Conservation (phyloP, 495 filamentous ascomycete species). For the Chaetomium tenue region DNA sequence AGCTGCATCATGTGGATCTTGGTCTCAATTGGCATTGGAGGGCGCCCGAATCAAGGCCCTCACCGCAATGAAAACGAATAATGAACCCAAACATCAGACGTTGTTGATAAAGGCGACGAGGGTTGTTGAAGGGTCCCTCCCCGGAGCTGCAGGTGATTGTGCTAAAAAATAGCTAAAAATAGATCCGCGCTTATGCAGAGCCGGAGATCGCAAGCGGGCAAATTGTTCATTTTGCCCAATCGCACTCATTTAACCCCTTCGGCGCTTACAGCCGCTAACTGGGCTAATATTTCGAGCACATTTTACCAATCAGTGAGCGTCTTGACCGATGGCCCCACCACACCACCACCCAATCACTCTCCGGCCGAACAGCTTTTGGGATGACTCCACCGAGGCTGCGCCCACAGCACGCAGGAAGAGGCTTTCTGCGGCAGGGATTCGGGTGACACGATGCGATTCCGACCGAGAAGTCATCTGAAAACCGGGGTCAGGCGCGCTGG, state of each 20-base stretch:
- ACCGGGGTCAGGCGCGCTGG: background rate
- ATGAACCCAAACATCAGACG: background rate
- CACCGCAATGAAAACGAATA: background rate
- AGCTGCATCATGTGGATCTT: background rate
- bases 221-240: constrained; percentile 34
- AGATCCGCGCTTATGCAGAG: constrained; percentile 22
- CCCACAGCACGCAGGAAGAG: constrained; percentile 1
- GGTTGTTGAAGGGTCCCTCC: background rate
- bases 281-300: constrained; percentile 21
- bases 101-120: constrained; percentile 1
- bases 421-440: constrained; percentile 14
- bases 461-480: background rate
- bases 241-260: constrained; percentile 29
- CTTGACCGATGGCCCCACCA: background rate
- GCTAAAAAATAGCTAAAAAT: constrained; percentile 42
- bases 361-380: no score
- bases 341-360: background rate
- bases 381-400: background rate
- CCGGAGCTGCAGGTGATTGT: constrained; percentile 13
- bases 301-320: constrained; percentile 20
- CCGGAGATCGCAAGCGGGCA: constrained; percentile 32
- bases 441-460: background rate
- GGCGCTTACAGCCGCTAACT: constrained; percentile 27
- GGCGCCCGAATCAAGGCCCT: background rate
- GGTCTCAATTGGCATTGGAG: background rate